These are phyloP conservation scores for Aegilops longissima DNA, from an alignment of 176 grass and related monocot species.

Conservation along the genomic window DNA sequence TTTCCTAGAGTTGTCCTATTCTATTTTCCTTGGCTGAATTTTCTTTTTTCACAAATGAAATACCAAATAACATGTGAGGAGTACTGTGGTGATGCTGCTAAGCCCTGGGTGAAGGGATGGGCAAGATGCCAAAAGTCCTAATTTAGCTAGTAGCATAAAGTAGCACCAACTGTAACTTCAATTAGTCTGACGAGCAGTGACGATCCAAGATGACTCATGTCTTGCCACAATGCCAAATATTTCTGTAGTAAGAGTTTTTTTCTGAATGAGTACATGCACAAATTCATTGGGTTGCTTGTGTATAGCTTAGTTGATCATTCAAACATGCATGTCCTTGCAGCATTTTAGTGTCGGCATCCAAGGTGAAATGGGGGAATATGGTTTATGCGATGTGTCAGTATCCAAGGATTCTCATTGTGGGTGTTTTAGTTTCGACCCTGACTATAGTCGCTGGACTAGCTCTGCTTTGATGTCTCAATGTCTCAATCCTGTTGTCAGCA, in stretches of 20 bases:
- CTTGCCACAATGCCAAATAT: background rate
- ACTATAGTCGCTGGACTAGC: background rate
- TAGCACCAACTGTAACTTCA: background rate
- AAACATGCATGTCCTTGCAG: background rate
- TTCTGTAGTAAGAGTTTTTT: slow-evolving; percentile 10
- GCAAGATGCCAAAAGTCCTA: background rate
- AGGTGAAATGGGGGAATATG: background rate
- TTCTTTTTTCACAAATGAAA: background rate
- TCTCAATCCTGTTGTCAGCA: background rate
- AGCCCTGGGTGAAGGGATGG: background rate
- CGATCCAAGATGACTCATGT: background rate
- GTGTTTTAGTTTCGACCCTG: background rate
- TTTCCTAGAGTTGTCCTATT: background rate
- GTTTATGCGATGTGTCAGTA: background rate
- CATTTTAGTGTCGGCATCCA: background rate
- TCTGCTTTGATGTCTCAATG: slow-evolving; percentile 15
- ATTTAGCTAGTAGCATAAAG: background rate
- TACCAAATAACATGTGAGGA: background rate
- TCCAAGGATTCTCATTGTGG: background rate
- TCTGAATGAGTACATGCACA: background rate
- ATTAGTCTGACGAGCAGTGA: background rate
- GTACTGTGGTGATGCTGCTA: background rate
- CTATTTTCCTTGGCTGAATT: background rate
- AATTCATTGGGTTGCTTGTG: background rate
- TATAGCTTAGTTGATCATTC: background rate